These are phyloP conservation scores for Cladosporium sp. DNA, from an alignment of 2,329 filamentous ascomycete genomes.

Conservation along the genomic window DNA sequence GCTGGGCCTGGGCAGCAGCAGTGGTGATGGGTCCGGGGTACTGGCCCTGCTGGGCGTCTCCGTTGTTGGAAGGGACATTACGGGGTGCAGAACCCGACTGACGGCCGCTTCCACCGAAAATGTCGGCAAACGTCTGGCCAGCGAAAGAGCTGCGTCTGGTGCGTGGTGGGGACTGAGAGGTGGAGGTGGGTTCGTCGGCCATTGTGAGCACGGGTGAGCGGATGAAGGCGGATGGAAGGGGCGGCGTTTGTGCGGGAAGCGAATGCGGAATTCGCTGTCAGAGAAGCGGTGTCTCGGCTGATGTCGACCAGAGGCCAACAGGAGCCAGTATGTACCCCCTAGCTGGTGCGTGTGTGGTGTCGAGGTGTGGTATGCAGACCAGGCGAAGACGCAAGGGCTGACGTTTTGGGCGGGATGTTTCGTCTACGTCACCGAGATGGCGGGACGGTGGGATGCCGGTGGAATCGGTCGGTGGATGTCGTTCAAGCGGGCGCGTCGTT, in stretches of 20 bases:
- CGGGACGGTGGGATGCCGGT: neutral
- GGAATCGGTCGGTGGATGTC: neutral
- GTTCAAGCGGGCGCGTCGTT: neutral
- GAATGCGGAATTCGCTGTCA: neutral
- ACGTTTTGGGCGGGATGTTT: neutral
- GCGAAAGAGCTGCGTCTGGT: conserved; percentile 43
- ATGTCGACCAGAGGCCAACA: conserved; percentile 10
- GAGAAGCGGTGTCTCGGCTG: conserved; percentile 4
- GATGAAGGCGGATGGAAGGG: neutral
- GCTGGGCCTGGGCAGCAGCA: conserved; percentile 44
- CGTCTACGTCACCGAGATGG: conserved; percentile 8
- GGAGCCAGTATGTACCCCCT: conserved; percentile 7
- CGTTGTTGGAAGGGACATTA: conserved; percentile 25
- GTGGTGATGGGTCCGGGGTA: conserved; percentile 42
- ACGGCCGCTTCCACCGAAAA: conserved; percentile 38
- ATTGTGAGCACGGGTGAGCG: conserved; percentile 14
- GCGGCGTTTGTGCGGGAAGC: conserved; percentile 2
- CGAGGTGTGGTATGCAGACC: neutral
- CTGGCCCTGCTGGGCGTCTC: conserved; percentile 25
- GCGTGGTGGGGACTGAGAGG: conserved; percentile 31
- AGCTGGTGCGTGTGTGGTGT: conserved; percentile 4
- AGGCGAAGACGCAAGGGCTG: conserved; percentile 5
- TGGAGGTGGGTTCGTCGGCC: conserved; percentile 36
- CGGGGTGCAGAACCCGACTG: conserved; percentile 15
- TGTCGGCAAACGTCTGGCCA: conserved; percentile 43